A percentile compares a stretch with the other conserved stretches of the same genome.
Conservation (phyloP, 2,329 filamentous ascomycete genomes). For the Colletotrichum falcatum region DNA sequence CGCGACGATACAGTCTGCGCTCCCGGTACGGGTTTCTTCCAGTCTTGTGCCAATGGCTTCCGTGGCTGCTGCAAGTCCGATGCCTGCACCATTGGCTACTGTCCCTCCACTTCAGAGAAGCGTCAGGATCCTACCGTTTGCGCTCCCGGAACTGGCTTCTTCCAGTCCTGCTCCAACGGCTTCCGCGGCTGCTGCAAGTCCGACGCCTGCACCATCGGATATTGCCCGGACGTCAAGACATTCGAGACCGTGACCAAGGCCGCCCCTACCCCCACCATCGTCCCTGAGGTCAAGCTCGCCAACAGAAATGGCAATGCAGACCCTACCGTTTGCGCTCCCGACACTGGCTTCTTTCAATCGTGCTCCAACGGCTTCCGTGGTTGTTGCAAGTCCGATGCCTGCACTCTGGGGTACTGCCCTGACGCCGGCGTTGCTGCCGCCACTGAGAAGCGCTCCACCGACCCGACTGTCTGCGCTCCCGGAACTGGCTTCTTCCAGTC, state of each 20-base stretch:
- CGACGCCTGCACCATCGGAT: constrained; percentile 22
- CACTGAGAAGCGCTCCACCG: too few species aligned
- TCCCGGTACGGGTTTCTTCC: constrained; percentile 34
- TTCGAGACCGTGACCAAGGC: background rate
- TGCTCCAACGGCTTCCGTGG: constrained; percentile 29
- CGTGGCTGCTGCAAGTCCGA: constrained; percentile 34
- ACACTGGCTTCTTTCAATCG: constrained; percentile 31
- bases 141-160: constrained; percentile 33
- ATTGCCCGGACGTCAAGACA: background rate
- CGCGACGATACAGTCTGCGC: constrained; percentile 19
- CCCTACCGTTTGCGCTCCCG: constrained; percentile 21
- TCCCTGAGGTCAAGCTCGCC: too few species aligned
- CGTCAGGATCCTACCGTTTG: constrained; percentile 16
- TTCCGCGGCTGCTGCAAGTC: constrained; percentile 31
- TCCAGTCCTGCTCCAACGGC: constrained; percentile 33
- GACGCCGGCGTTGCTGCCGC: too few species aligned
- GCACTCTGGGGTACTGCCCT: constrained; percentile 21
- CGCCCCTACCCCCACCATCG: too few species aligned
- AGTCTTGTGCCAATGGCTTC: constrained; percentile 26
- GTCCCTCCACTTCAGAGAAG: constrained; percentile 5
- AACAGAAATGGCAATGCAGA: too few species aligned
- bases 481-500: constrained; percentile 36
- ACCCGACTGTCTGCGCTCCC: constrained; percentile 22
- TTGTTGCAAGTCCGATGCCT: constrained; percentile 33
- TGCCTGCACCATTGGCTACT: constrained; percentile 29